Conservation (phyloP, 768 basidiomycete species). For the Lactarius akahatsu region DNA sequence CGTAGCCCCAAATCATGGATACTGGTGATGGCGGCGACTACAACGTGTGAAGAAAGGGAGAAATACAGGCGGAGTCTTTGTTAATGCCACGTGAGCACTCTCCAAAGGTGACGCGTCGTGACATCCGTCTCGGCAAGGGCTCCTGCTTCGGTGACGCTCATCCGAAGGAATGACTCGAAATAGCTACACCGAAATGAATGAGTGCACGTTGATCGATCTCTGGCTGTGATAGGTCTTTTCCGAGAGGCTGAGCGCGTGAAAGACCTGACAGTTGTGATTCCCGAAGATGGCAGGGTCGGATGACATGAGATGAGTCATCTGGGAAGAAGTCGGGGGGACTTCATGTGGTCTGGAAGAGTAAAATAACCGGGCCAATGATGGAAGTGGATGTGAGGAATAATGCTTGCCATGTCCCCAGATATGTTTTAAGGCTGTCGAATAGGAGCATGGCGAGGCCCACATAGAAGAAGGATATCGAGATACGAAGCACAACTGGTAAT, state of each 20-base stretch:
- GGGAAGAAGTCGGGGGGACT: not conserved
- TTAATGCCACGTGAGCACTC: not conserved
- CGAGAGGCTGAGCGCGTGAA: not conserved
- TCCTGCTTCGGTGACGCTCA: not conserved
- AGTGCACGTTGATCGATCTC: not conserved
- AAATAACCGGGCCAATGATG: not conserved
- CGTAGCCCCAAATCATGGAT: not conserved
- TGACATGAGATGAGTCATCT: not conserved
- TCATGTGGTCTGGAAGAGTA: not conserved
- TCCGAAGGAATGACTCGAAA: not conserved
- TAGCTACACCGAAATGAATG: not conserved
- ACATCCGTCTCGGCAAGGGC: not conserved
- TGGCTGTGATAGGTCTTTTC: not conserved
- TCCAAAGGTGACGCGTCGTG: not conserved
- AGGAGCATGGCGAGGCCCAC: conserved; percentile 20
- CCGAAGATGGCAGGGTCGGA: not conserved
- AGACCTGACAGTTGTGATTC: not conserved
- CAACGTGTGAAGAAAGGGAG: not conserved
- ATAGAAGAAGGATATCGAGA: conserved; percentile 24
- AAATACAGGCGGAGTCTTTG: not conserved
- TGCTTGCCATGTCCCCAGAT: conserved; percentile 4
- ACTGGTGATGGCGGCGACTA: not conserved
- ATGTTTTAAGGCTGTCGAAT: conserved; percentile 15
- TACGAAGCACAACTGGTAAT: conserved; percentile 13
- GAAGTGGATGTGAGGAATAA: not conserved